phyloP scores from a whole-genome alignment of 73 alveolate species.

The Paramecium sexaurelia region DNA sequence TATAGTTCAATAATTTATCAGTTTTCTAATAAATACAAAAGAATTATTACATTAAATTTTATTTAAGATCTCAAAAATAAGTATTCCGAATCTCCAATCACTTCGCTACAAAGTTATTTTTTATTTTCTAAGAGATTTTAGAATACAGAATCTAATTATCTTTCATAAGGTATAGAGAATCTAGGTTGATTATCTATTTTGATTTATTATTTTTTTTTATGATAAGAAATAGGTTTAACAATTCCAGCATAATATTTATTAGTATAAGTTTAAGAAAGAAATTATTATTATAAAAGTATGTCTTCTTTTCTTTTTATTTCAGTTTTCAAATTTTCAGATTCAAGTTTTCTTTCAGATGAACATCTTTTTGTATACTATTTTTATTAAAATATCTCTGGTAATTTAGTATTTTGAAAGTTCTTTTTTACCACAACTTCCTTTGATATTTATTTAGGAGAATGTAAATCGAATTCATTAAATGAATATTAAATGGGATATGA shows the following conservation, averaged over 20 bases:
- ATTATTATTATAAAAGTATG: not conserved
- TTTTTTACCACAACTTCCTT: conserved; percentile 7
- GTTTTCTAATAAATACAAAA: not conserved
- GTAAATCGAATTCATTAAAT: conserved; percentile 48
- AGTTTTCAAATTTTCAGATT: not conserved
- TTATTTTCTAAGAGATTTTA: not conserved
- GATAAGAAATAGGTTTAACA: conserved; percentile 42
- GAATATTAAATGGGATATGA: conserved; percentile 15
- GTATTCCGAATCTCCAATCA: conserved; percentile 34
- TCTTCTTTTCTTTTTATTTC: not conserved
- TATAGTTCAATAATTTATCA: conserved; percentile 13
- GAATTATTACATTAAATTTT: not conserved
- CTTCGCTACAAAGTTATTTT: not conserved
- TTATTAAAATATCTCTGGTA: conserved; percentile 36
- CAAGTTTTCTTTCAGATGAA: conserved; percentile 12
- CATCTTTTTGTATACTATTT: not conserved
- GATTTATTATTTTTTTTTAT: not conserved
- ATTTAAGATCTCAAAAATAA: not conserved
- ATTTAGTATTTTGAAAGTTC: not conserved
- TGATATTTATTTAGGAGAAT: conserved; percentile 20
- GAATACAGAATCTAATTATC: not conserved
- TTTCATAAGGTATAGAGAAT: not conserved
- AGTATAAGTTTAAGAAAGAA: not conserved
- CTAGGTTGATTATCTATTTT: not conserved
- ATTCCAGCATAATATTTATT: conserved; percentile 17